phyloP scores from a whole-genome alignment of 768 basidiomycete genomes.

The Rhizopogon roseolus region DNA sequence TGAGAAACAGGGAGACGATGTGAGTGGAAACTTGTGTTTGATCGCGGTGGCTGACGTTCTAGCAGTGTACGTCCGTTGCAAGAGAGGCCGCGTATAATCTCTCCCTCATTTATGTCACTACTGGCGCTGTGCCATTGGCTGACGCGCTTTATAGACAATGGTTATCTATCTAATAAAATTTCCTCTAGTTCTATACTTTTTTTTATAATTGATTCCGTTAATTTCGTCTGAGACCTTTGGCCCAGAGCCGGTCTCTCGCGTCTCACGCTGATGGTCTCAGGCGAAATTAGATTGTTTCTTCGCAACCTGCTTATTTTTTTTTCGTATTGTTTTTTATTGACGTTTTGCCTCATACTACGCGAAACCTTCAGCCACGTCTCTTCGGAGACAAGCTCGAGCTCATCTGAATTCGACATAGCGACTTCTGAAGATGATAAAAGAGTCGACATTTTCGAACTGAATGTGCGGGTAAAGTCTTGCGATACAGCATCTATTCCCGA shows the following conservation, averaged over 20 bases:
- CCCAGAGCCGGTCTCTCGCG: too few relatives aligned
- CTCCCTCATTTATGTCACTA: constrained; percentile 74
- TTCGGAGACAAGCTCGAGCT: too few relatives aligned
- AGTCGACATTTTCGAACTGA: too few relatives aligned
- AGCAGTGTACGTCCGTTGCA: constrained; percentile 51
- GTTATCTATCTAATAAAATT: constrained; percentile 64
- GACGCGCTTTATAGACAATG: constrained; percentile 69
- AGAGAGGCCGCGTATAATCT: constrained; percentile 87
- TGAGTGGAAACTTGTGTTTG: constrained; percentile 19
- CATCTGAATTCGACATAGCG: too few relatives aligned
- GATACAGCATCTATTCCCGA: too few relatives aligned
- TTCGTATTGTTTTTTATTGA: too few relatives aligned
- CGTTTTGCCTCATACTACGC: too few relatives aligned
- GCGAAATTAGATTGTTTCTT: too few relatives aligned
- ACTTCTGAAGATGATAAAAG: too few relatives aligned
- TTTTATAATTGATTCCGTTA: not conserved
- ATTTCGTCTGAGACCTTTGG: not conserved
- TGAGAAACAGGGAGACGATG: constrained; percentile 31
- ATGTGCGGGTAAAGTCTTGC: too few relatives aligned
- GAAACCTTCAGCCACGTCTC: too few relatives aligned
- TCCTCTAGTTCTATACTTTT: not conserved
- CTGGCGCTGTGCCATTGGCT: constrained; percentile 69
- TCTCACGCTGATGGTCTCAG: not conserved
- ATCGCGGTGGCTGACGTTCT: not conserved
- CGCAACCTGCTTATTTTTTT: too few relatives aligned